Conservation (phyloP, 305 asterid genomes). For the Fraxinus angustifolia region DNA sequence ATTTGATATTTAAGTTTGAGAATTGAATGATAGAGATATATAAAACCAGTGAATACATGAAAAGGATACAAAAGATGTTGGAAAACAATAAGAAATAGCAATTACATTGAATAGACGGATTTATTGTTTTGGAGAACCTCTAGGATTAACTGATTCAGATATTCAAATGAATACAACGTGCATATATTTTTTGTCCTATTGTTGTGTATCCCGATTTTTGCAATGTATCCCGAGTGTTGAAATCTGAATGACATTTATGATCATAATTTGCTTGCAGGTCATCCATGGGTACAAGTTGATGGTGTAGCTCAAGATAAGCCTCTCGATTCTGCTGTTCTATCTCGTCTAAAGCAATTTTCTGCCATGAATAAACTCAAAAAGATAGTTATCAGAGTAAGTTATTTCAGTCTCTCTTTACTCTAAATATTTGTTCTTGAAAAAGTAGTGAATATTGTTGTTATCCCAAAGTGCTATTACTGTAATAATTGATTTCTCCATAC, state of each 20-base stretch:
- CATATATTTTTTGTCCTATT: neutral
- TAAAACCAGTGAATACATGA: neutral
- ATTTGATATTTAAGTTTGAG: neutral
- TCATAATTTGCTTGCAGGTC: slow-evolving; percentile 46
- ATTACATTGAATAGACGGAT: neutral
- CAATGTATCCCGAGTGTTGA: neutral
- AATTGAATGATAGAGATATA: neutral
- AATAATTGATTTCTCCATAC: neutral
- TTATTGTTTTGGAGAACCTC: neutral
- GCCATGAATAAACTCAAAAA: slow-evolving; percentile 88
- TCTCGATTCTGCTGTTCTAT: slow-evolving; percentile 78
- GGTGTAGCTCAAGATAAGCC: slow-evolving; percentile 85
- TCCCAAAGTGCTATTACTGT: neutral
- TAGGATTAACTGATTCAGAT: neutral
- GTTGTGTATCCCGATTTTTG: neutral
- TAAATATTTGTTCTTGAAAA: neutral
- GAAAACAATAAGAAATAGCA: neutral
- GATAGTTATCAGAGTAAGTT: slow-evolving; percentile 71
- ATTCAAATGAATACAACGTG: neutral
- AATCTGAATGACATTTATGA: neutral
- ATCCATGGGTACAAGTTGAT: slow-evolving; percentile 75
- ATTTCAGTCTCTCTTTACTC: neutral
- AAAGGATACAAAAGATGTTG: neutral
- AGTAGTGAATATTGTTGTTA: neutral
- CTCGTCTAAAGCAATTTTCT: slow-evolving; percentile 81